phyloP scores from a whole-genome alignment of 2,329 filamentous ascomycete genomes.

The Coniochaeta sp. region DNA sequence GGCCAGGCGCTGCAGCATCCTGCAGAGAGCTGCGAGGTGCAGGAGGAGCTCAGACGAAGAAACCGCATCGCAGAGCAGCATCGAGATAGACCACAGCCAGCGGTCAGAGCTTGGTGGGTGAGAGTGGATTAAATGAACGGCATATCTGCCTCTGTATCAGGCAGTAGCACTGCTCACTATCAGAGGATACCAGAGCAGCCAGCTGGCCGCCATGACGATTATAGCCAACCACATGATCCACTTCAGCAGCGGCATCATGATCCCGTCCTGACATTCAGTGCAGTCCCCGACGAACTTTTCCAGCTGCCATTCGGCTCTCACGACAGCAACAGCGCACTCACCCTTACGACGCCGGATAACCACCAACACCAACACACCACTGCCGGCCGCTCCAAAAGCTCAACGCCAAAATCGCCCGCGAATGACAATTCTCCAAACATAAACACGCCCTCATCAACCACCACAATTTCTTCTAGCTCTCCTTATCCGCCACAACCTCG shows the following conservation, averaged over 20 bases:
- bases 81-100: not conserved
- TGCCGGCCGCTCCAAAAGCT: slow-evolving; percentile 5
- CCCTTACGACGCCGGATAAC: slow-evolving; percentile 11
- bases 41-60: not conserved
- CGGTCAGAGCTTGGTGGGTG: not conserved
- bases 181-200: not conserved
- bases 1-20: not conserved
- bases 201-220: slow-evolving; percentile 4
- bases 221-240: not conserved
- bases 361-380: slow-evolving; percentile 3
- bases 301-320: slow-evolving; percentile 23
- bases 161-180: slow-evolving; percentile 11
- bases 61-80: not conserved
- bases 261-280: slow-evolving; percentile 28
- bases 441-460: slow-evolving; percentile 10
- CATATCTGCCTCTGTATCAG: slow-evolving; percentile 11
- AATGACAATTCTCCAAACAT: slow-evolving; percentile 6
- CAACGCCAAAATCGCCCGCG: slow-evolving; percentile 7
- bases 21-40: not conserved
- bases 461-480: slow-evolving; percentile 12
- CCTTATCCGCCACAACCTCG: slow-evolving; percentile 25
- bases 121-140: slow-evolving; percentile 14
- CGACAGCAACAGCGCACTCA: slow-evolving; percentile 10
- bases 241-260: slow-evolving; percentile 2
- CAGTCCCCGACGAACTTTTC: slow-evolving; percentile 31